A percentile compares a stretch with the other conserved stretches of the same genome.
Conservation (phyloP, 2,329 filamentous ascomycete species). For the Ambrosiella beaveri region DNA sequence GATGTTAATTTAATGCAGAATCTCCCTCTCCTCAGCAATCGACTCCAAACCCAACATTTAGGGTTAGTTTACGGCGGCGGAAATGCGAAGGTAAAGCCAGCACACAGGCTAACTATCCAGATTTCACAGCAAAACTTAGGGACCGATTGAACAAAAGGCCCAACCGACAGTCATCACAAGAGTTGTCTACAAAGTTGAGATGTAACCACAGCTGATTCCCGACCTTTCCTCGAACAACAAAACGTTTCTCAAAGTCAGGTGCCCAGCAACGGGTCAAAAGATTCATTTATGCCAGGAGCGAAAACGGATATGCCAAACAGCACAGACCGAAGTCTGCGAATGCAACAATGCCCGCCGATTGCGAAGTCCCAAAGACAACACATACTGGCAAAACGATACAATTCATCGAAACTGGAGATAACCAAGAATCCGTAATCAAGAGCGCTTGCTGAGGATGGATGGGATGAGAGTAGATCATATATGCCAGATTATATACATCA, state of each 20-base stretch:
- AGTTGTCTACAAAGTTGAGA: conserved; percentile 14
- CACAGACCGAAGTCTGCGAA: conserved; percentile 15
- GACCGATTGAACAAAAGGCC: too few relatives aligned
- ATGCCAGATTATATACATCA: background rate
- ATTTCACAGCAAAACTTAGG: too few relatives aligned
- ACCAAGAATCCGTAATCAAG: background rate
- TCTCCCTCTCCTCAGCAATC: too few relatives aligned
- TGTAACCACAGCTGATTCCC: conserved; percentile 45
- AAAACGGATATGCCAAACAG: conserved; percentile 32
- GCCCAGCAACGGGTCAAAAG: conserved; percentile 35
- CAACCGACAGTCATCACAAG: background rate
- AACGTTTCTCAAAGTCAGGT: conserved; percentile 37
- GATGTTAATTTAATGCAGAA: too few relatives aligned
- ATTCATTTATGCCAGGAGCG: conserved; percentile 36
- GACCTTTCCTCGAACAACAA: conserved; percentile 34
- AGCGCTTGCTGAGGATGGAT: background rate
- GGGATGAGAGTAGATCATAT: background rate
- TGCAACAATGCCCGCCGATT: conserved; percentile 34
- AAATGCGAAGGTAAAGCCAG: too few relatives aligned
- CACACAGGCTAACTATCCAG: too few relatives aligned
- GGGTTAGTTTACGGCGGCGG: too few relatives aligned
- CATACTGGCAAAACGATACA: conserved; percentile 9
- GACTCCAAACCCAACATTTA: too few relatives aligned
- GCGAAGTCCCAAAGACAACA: conserved; percentile 15
- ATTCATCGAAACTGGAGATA: background rate